Base-by-base conservation (phyloP, 345 rosid genomes). In the Boechera stricta region DNA sequence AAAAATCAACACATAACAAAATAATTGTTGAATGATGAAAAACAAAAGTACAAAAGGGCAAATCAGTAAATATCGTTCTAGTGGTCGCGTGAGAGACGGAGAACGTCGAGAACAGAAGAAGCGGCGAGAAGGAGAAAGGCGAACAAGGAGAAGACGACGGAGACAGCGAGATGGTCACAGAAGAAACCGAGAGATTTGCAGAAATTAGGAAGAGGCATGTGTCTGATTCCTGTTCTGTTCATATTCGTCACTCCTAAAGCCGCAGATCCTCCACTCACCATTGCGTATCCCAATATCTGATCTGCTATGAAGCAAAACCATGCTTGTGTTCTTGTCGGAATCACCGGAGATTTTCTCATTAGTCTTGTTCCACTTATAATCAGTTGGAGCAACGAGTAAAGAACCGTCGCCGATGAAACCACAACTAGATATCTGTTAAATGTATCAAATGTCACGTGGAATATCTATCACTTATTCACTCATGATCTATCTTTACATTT, bases 231-330 rank as follows among this genome's bases (percentile, higher is more conserved):
- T 1, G 89, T 88, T 42, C 86, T 88, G 75, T 94, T 94, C 87
- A 92, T 84, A 82, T 90, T 88, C 61, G 87, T 84, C 36, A 92
- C 90, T 21, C 97, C 96, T 1, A 93, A 77, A 51, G 97, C 87
- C 8, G 98, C 95, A 0, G 97, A 87, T 13, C 89, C 97, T 0
- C 93, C 98, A 64, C 97, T 87, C 71, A 86, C 71, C 93, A 83
- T 79, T 10, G 84, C 88, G 48, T 89, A 89, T 2, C 93, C 92
- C 26, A 92, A 68, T 29, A 88, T 81, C 97, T 94, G 97, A 84
- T 94, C 97, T 11, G 77, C 87, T 5, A 87, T 87, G 74, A 94
- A 84, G 52, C 84, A 21, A 35, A 90, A 65, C 97, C 98, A 94
- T n/a, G 88, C 92, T 75, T 89, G 89, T 51, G 28, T 86, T 81